Base-by-base conservation (phyloP, 805 yeast genomes). In the Candida patagonica region DNA sequence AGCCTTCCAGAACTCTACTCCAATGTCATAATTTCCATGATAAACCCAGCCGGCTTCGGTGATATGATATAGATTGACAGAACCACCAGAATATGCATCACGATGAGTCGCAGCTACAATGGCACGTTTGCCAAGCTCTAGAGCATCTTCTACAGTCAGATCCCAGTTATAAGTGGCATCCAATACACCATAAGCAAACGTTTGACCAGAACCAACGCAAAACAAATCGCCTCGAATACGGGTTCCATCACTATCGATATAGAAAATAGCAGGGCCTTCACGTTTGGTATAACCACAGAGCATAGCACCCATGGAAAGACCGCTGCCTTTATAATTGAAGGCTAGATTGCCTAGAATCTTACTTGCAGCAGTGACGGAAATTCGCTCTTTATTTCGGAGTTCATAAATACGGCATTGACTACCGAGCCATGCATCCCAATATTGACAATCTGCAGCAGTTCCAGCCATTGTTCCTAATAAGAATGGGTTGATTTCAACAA, bases 271-370 rank as follows among this genome's bases (percentile, higher is more conserved):
- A 36, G 98, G 97, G 13, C 95, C 95, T 60, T 88, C 96, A 54
- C 85, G 83, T 57, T 84, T 79, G 19, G 97, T 89, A 63, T 81
- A 85, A 19, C 98, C 98, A 70, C 97, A 92, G 51, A 92, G 73
- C 98, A 92, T 92, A 2, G 98, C 92, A 61, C 98, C 98, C 98
- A 92, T 92, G 10, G 95, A 82, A 46, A 92, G 71, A n/a, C 98
- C 98, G 76, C 88, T 83, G 40, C 98, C 98, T 65, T 92, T 92
- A 68, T 92, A 92, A 52, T 78, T 76, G 63, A 88, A 92, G 16
- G 88, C 92, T 63, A 89, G 72, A 59, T 92, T 92, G 42, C 89
- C 70, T 55, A 92, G 71, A 47, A 92, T 88, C 67, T 92, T 92
- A 23, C 95, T 84, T 7, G 98, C 97, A 8, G 97, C 95, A 24